Base-by-base conservation (phyloP, 129 eudicot species). In the Arctium minus region DNA sequence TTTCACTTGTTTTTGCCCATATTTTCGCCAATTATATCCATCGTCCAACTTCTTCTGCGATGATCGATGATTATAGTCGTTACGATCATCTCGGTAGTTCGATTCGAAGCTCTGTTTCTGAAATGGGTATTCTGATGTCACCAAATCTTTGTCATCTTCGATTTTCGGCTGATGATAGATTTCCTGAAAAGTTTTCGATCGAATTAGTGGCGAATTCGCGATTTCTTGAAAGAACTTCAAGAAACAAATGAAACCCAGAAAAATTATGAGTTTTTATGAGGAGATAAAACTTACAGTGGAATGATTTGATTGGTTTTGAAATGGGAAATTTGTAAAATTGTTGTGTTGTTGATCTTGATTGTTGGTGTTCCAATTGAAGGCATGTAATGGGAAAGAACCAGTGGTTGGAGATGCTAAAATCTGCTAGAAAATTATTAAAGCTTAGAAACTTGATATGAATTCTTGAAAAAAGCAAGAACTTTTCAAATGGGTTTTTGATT, bases 381-480 rank as follows among this genome's bases (percentile, higher is more conserved):
- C 80, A 33, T 90, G 91, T 4, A 72, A 85, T 29, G 90, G 88
- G 81, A 94, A 91, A 40, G 92, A 79, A 68, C 98, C 98, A 48
- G 98, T 94, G 22, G 98, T 94, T 18, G 98, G 98, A 72, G 98
- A 94, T 60, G 94, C 84, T 85, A 94, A 83, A 77, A 87, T 64
- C 98, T 94, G 87, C 92, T 89, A 70, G 86, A 56, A 80, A 78
- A 1, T 81, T 35, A 39, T 73, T 8, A 42, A 71, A 44, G 37
- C 13, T 60, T 62, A 84, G 60, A n/a, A 53, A 53, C 2, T 42
- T 6, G 65, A n/a, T 35, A 7, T 82, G 30, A 2, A 36, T 32
- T 42, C 35, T 42, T 68, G 48, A 76, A 46, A 11, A 82, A 76
- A n/a, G 6, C 33, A 5, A 5, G 56, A 83, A 83, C 60, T 11